Evolutionary conservation across 306 rosid species (phyloP).

Genomic region (Vachellia pachyceras): DNA sequence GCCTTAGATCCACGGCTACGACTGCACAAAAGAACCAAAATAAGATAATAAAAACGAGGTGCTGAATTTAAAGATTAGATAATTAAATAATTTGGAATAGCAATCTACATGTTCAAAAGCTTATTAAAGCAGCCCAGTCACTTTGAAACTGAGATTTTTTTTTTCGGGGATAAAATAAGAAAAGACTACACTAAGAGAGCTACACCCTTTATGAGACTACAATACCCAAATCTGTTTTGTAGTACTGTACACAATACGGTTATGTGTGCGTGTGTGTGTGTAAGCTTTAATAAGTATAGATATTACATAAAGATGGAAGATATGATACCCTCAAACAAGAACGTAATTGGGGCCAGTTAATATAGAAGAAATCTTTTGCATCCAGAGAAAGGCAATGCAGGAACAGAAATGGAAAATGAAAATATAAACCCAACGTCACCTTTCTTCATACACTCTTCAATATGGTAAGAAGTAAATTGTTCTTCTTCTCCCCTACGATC

Average conservation of each 20-base stretch:
- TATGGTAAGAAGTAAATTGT: conserved; percentile 72
- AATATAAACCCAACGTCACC: conserved; percentile 50
- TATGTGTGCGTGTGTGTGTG: background rate
- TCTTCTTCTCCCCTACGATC: conserved; percentile 95
- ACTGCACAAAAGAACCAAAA: conserved; percentile 56
- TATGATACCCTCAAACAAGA: background rate
- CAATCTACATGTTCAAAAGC: conserved; percentile 2
- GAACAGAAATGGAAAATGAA: background rate
- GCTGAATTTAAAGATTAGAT: background rate
- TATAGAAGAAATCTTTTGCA: background rate
- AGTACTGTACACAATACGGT: background rate
- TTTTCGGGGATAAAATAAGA: background rate
- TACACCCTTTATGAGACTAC: background rate
- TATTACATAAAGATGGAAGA: background rate
- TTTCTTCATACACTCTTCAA: conserved; percentile 80
- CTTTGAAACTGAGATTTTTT: background rate
- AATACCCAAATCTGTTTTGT: background rate
- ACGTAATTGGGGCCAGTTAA: background rate
- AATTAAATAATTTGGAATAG: conserved; percentile 16
- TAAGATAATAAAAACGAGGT: conserved; percentile 26
- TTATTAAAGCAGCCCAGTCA: background rate
- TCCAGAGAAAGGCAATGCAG: background rate
- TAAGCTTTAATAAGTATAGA: background rate
- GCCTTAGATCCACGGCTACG: conserved; percentile 83
- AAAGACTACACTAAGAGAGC: background rate